Percentiles rank a stretch among this genome's conserved stretches.
These are phyloP conservation scores for Phytophthora nicotianae DNA, from an alignment of 352 stramenopile species.

Conservation along the genomic window DNA sequence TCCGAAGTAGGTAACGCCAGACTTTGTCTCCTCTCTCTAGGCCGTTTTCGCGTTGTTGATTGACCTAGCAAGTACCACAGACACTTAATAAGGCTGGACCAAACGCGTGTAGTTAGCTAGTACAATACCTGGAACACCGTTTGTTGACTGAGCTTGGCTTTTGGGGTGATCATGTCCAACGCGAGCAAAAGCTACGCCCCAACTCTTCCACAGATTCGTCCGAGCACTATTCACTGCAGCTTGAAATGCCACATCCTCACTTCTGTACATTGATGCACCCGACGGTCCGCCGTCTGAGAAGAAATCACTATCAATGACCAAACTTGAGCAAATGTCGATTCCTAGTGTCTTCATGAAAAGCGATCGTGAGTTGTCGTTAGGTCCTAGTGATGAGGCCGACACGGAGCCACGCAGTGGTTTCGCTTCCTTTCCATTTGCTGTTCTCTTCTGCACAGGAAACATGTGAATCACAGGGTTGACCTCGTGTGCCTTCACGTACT, in stretches of 20 bases:
- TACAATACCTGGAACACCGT: slow-evolving; percentile 12
- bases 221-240: slow-evolving; percentile 27
- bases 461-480: slow-evolving; percentile 46
- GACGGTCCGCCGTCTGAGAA: slow-evolving; percentile 21
- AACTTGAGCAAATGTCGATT: slow-evolving; percentile 48
- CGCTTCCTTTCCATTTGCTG: neutral
- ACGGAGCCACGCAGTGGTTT: neutral
- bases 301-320: slow-evolving; percentile 45
- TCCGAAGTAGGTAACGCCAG: slow-evolving; percentile 29
- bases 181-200: slow-evolving; percentile 16
- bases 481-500: slow-evolving; percentile 40
- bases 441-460: slow-evolving; percentile 15
- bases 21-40: slow-evolving; percentile 36
- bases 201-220: slow-evolving; percentile 34
- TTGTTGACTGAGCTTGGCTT: neutral
- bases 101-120: neutral
- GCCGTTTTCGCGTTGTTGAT: slow-evolving; percentile 32
- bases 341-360: slow-evolving; percentile 32
- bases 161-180: neutral
- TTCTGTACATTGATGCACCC: slow-evolving; percentile 5
- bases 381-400: neutral
- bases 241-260: slow-evolving; percentile 22
- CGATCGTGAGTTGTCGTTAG: slow-evolving; percentile 1
- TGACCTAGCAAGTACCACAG: slow-evolving; percentile 6
- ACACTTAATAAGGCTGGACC: slow-evolving; percentile 3